Evolutionary conservation across 805 yeast genomes (phyloP).

Genomic region (Ogataea ramenticola): DNA sequence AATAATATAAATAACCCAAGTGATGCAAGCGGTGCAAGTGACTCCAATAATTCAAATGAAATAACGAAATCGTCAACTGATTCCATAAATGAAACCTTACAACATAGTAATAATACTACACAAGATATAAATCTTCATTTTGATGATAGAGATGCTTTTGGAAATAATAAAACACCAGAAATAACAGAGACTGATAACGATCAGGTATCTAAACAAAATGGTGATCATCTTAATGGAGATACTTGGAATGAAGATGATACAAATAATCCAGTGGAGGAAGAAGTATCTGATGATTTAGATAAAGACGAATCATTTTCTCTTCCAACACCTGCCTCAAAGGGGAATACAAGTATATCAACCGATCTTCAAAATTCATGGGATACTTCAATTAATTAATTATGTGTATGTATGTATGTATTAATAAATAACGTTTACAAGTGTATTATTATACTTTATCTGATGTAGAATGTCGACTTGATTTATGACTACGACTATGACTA

Average conservation of each 20-base stretch:
- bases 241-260: not conserved
- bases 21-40: not conserved
- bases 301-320: constrained; percentile 9
- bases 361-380: constrained; percentile 2
- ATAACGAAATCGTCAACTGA: too few relatives aligned
- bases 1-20: not conserved
- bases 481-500: not conserved
- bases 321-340: not conserved
- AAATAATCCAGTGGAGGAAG: not conserved
- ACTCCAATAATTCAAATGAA: too few relatives aligned
- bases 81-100: not conserved
- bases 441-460: too few relatives aligned
- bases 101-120: not conserved
- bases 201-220: too few relatives aligned
- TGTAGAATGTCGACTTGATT: too few relatives aligned
- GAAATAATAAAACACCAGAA: constrained; percentile 6
- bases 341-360: not conserved
- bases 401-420: too few relatives aligned
- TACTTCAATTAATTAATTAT: not conserved
- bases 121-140: not conserved
- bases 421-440: too few relatives aligned
- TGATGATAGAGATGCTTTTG: constrained; percentile 1
- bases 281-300: constrained; percentile 4
- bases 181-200: too few relatives aligned
- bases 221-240: too few relatives aligned